phyloP scores from a whole-genome alignment of 345 rosid genomes.

The Eucalyptus coolabah region DNA sequence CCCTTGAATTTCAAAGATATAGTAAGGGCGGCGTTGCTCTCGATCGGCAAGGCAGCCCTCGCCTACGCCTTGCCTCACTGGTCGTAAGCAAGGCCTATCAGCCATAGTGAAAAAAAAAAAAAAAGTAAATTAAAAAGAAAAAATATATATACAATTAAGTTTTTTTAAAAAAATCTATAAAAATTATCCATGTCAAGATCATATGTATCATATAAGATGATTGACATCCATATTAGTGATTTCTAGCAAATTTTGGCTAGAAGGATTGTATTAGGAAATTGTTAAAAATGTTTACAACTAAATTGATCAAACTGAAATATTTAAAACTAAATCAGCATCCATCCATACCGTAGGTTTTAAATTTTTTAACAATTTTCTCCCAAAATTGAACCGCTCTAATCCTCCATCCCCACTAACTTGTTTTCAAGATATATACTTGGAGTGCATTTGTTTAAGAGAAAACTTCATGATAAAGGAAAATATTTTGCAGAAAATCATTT shows the following conservation, averaged over 20 bases:
- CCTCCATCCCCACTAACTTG: background rate
- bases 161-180: too few species aligned
- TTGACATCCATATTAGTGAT: background rate
- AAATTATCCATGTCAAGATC: too few species aligned
- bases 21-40: too few species aligned
- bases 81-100: accelerated
- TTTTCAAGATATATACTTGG: background rate
- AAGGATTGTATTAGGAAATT: accelerated
- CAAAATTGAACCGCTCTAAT: background rate
- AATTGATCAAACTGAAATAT: background rate
- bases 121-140: background rate
- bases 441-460: too few species aligned
- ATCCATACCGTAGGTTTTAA: accelerated
- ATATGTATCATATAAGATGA: too few species aligned
- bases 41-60: too few species aligned
- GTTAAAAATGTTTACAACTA: background rate
- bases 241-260: background rate
- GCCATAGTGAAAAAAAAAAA: background rate
- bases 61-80: accelerated
- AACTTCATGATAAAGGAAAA: too few species aligned
- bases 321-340: background rate
- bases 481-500: too few species aligned
- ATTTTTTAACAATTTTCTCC: background rate
- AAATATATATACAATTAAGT: background rate
- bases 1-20: too few species aligned